Conservation (phyloP, 257 asterid species). For the Capsicum pubescens region DNA sequence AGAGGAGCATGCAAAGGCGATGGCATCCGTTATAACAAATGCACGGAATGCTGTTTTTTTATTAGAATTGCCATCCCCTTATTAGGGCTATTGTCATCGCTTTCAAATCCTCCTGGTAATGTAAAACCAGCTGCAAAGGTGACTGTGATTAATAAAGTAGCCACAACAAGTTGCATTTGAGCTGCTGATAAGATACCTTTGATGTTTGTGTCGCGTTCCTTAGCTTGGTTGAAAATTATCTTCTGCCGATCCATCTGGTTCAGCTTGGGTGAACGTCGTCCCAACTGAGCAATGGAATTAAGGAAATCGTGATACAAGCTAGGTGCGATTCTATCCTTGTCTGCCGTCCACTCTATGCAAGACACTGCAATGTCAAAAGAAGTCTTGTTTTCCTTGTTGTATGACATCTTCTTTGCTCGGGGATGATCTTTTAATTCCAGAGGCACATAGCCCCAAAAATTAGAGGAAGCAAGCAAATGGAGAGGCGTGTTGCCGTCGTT, state of each 20-base stretch:
- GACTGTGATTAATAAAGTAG: background rate
- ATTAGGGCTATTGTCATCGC: background rate
- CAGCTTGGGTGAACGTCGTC: too few relatives aligned
- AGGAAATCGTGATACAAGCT: too few relatives aligned
- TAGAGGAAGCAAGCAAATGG: constrained; percentile 26
- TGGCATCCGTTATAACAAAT: too few relatives aligned
- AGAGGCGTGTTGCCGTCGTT: constrained; percentile 31
- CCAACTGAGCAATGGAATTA: too few relatives aligned
- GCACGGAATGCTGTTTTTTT: too few relatives aligned
- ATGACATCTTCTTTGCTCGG: constrained; percentile 26
- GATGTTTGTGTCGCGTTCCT: too few relatives aligned
- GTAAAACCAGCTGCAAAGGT: constrained; percentile 38
- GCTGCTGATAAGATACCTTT: background rate
- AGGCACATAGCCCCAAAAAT: background rate
- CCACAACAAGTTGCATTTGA: background rate
- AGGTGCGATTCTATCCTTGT: too few relatives aligned
- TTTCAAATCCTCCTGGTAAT: constrained; percentile 33
- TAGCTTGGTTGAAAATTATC: too few relatives aligned
- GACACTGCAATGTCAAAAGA: constrained; percentile 30
- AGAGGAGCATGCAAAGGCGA: too few relatives aligned
- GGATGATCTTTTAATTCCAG: background rate
- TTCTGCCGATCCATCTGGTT: too few relatives aligned
- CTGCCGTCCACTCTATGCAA: background rate
- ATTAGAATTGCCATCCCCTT: constrained; percentile 30
- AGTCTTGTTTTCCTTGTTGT: constrained; percentile 29